A percentile compares a stretch with the other conserved stretches of the same genome.
phyloP scores from a whole-genome alignment of 257 asterid genomes.

The Rehmannia glutinosa region DNA sequence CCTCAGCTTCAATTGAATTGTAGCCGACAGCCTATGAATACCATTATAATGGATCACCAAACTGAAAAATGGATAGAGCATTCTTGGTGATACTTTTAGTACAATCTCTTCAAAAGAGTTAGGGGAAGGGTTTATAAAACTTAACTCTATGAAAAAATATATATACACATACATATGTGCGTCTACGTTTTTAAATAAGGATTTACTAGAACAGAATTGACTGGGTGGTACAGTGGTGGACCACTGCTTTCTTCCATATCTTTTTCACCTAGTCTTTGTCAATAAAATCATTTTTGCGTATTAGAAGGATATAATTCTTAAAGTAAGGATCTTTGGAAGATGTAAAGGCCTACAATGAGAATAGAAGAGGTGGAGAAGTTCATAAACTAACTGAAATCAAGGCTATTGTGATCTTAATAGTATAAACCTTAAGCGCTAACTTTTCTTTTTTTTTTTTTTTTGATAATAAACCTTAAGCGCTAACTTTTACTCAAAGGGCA shows the following conservation, averaged over 20 bases:
- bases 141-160: neutral
- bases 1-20: constrained; percentile 99
- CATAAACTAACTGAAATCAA: neutral
- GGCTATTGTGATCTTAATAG: neutral
- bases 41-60: constrained; percentile 5
- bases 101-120: neutral
- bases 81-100: neutral
- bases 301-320: neutral
- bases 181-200: neutral
- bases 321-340: constrained; percentile 5
- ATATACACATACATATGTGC: neutral
- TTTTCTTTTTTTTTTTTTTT: too few relatives aligned
- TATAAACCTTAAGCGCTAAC: neutral
- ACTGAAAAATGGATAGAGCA: neutral
- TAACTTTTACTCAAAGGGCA: constrained; percentile 1
- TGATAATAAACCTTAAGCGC: too few relatives aligned
- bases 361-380: neutral
- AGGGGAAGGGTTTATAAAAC: neutral
- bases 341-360: constrained; percentile 15
- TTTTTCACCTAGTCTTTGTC: neutral
- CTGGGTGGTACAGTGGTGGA: too few relatives aligned
- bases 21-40: constrained; percentile 92
- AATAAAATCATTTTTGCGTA: neutral
- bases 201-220: too few relatives aligned
- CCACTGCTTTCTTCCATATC: too few relatives aligned